Conservation (phyloP, 148 eudicot species). For the Tetragonia tetragonoides region DNA sequence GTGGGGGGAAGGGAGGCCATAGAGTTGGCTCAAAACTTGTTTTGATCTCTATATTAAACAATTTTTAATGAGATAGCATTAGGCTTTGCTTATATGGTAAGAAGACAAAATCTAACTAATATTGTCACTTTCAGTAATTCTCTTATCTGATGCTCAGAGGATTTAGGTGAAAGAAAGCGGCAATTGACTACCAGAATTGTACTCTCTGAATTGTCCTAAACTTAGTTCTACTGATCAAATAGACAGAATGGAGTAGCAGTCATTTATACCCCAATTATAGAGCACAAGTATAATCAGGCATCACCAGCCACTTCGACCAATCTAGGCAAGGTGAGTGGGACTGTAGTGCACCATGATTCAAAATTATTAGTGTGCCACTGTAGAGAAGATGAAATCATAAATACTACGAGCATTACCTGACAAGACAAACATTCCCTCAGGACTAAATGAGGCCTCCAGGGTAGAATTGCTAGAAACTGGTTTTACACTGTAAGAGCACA, state of each 20-base stretch:
- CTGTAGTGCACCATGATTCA: neutral
- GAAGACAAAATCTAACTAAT: neutral
- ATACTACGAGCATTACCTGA: constrained; percentile 52
- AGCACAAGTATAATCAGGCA: neutral
- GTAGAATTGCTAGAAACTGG: constrained; percentile 73
- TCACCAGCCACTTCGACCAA: neutral
- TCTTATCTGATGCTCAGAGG: no score
- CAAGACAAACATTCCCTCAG: constrained; percentile 87
- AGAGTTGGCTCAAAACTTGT: neutral
- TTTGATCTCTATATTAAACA: neutral
- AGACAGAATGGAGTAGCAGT: neutral
- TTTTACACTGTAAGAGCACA: constrained; percentile 69
- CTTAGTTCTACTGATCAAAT: no score
- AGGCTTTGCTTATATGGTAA: neutral
- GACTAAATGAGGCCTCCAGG: constrained; percentile 90
- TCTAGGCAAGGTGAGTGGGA: neutral
- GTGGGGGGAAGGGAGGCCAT: neutral
- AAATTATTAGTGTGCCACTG: neutral
- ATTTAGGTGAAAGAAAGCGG: no score
- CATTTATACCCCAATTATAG: neutral
- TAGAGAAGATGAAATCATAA: neutral
- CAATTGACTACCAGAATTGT: no score
- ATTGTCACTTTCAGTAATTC: neutral
- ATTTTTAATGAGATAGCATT: neutral
- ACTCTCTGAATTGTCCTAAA: no score